These are phyloP conservation scores for Vigna reflexopilosa DNA, from an alignment of 306 rosid species.

Conservation along the genomic window DNA sequence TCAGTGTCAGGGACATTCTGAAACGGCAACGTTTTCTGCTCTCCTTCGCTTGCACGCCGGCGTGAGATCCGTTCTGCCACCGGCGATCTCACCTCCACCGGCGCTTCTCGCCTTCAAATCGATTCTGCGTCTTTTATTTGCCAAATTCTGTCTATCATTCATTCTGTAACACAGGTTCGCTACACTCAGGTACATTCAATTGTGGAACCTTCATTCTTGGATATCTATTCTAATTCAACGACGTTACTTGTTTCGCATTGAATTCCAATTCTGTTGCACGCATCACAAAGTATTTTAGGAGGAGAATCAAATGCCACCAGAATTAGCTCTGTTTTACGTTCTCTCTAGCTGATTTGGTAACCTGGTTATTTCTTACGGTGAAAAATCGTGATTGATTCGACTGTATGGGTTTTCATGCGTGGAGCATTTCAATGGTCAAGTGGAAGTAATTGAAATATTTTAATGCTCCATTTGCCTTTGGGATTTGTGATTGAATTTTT, in stretches of 20 bases:
- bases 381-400: conserved; percentile 1
- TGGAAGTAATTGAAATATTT: conserved; percentile 8
- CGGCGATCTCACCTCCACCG: conserved; percentile 58
- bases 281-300: conserved; percentile 6
- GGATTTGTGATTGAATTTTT: neutral
- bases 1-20: conserved; percentile 1
- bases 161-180: conserved; percentile 22
- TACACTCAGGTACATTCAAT: conserved; percentile 41
- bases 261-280: conserved; percentile 26
- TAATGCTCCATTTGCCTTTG: conserved; percentile 28
- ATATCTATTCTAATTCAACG: conserved; percentile 19
- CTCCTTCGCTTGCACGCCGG: conserved; percentile 37
- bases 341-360: conserved; percentile 3
- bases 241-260: conserved; percentile 6
- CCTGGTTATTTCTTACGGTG: neutral
- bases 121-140: conserved; percentile 1
- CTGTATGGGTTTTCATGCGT: conserved; percentile 24
- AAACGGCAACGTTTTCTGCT: conserved; percentile 53
- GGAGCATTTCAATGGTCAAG: conserved; percentile 35
- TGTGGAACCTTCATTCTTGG: conserved; percentile 10
- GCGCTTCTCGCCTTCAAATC: conserved; percentile 35
- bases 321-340: conserved; percentile 33
- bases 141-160: conserved; percentile 30
- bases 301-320: conserved; percentile 10
- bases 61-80: conserved; percentile 53